Conservation (phyloP, 169 alveolate genomes). For the Babesia bigemina region DNA sequence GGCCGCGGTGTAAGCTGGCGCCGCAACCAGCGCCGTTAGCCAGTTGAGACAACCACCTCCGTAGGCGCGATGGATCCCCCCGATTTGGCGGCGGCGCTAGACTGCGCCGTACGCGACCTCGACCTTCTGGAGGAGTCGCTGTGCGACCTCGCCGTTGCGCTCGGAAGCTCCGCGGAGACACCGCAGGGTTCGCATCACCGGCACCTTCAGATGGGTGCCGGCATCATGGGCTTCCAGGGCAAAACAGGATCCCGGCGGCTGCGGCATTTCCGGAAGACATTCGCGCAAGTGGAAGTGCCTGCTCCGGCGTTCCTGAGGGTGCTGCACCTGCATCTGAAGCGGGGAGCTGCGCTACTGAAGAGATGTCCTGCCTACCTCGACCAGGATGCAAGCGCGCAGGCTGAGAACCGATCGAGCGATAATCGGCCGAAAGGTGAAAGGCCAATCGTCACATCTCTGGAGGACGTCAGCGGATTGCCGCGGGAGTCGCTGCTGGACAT, state of each 20-base stretch:
- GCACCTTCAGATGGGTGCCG: conserved; percentile 2
- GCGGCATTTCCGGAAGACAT: conserved; percentile 23
- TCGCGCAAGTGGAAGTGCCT: conserved; percentile 32
- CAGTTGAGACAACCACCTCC: not conserved
- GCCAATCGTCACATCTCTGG: conserved; percentile 13
- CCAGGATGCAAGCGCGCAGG: conserved; percentile 5
- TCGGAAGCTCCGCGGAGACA: conserved; percentile 33
- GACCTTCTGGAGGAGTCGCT: conserved; percentile 55
- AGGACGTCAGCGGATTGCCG: not conserved
- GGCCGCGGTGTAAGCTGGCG: not conserved
- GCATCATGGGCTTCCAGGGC: conserved; percentile 5
- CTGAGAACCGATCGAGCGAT: not conserved
- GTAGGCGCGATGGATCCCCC: conserved; percentile 8
- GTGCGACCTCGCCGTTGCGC: conserved; percentile 49
- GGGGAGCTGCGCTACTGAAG: conserved; percentile 51
- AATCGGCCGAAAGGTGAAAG: not conserved
- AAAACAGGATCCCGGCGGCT: conserved; percentile 5
- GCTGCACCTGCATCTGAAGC: conserved; percentile 38
- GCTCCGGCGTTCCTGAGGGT: conserved; percentile 28
- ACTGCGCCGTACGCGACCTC: conserved; percentile 34
- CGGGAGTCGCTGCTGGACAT: conserved; percentile 14
- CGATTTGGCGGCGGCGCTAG: conserved; percentile 6
- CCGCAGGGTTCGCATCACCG: conserved; percentile 9
- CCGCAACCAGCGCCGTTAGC: not conserved
- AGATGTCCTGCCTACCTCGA: conserved; percentile 18